Conservation (phyloP, 2,329 filamentous ascomycete genomes). For the Orbilia ellipsospora region DNA sequence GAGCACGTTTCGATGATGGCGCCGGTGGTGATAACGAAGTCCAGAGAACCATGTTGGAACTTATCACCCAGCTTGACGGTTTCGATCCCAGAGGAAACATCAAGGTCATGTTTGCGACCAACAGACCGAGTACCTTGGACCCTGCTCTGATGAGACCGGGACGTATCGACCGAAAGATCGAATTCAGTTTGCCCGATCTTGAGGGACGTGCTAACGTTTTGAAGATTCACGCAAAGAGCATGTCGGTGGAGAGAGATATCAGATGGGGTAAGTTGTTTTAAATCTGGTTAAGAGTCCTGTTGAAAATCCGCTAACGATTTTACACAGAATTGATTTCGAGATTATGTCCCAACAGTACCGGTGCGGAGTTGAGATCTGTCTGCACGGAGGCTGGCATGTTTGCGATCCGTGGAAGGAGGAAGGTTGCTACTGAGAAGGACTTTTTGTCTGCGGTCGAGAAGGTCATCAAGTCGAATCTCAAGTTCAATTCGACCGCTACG, state of each 20-base stretch:
- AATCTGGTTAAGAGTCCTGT: background rate
- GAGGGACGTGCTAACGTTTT: constrained; percentile 98
- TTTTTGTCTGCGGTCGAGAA: constrained; percentile 98
- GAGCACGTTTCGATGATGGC: constrained; percentile 94
- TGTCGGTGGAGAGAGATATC: constrained; percentile 98
- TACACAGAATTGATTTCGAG: constrained; percentile 85
- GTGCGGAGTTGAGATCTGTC: constrained; percentile 93
- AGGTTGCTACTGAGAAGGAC: constrained; percentile 99
- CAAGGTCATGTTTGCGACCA: constrained; percentile 99
- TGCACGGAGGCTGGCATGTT: constrained; percentile 98
- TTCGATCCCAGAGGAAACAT: constrained; percentile 98
- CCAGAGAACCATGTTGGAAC: constrained; percentile 95
- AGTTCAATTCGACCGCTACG: constrained; percentile 98
- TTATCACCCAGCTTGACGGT: constrained; percentile 95
- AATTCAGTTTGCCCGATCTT: constrained; percentile 96
- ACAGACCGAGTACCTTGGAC: constrained; percentile 92
- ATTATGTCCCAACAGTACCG: constrained; percentile 95
- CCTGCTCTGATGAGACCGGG: constrained; percentile 97
- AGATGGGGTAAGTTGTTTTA: constrained; percentile 72
- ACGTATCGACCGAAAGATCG: constrained; percentile 98
- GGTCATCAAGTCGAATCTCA: constrained; percentile 98
- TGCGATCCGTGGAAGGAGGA: constrained; percentile 90
- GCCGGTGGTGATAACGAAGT: constrained; percentile 98
- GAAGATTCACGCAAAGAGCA: constrained; percentile 98
- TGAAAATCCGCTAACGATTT: constrained; percentile 15